Base-by-base conservation (phyloP, 495 filamentous ascomycete genomes). In the Penicillium angulare region DNA sequence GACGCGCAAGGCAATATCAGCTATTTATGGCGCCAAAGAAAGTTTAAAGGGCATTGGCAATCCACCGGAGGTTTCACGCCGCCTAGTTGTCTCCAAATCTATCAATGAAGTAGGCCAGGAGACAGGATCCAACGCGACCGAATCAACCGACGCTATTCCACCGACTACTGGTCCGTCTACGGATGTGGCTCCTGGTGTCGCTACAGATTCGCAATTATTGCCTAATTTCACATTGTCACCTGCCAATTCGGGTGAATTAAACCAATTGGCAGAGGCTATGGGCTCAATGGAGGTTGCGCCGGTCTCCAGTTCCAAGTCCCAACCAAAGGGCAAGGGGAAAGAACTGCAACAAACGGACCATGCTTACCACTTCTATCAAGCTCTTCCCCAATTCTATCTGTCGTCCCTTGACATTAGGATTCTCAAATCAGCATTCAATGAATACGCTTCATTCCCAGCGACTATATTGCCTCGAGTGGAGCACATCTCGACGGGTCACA, bases 351-450 rank as follows among this genome's bases (percentile, higher is more conserved):
- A 57, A 13, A 54, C 68, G 22, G 66, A 75, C 56, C 68, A 79
- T 47, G 61, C 78, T 45, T 74, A 91, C 50, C 91, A 85, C 67
- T 98, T 97, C 66, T 98, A 97, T 65, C 88, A 92, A 56, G 85
- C 90, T 4, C 76, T 93, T 20, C 84, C 87, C 21, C 93, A 98
- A 50, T 90, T 93, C 47, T 98, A 97, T 60, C 79, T 98, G 18
- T 95, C 92, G 0, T 84, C 93, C 6, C 81, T 98, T 8, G 93
- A 98, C 63, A 97, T 97, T 57, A 86, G 92, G 38, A 97, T 98
- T 60, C 77, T 98, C 35, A 95, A 91, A 64, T 81, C 88, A 0
- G 88, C 88, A 7, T 98, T 95, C 66, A 90, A 89, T 3, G 80
- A 86, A 33, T 98, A 92, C 66, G 76, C 83, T 2, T 68, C 75